Evolutionary conservation across 2,329 filamentous ascomycete genomes (phyloP).

Genomic region (Sphaerulina musiva): DNA sequence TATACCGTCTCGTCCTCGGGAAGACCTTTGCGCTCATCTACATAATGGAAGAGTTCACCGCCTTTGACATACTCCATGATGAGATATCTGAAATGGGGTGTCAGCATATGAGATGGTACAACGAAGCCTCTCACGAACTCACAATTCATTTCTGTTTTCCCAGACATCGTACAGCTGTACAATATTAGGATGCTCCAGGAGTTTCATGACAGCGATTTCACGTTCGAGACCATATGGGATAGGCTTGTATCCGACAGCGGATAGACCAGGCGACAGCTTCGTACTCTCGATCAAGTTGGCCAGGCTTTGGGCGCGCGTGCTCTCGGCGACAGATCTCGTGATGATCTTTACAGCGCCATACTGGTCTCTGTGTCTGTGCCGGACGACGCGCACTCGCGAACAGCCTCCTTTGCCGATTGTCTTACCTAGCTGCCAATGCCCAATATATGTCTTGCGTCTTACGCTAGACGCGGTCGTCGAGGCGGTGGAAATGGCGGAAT

Average conservation of each 20-base stretch:
- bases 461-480: constrained; percentile 49
- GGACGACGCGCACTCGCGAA: constrained; percentile 76
- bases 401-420: constrained; percentile 86
- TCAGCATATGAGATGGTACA: constrained; percentile 21
- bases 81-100: constrained; percentile 60
- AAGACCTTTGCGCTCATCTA: constrained; percentile 66
- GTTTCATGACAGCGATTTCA: constrained; percentile 94
- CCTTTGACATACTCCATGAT: constrained; percentile 88
- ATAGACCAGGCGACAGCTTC: constrained; percentile 33
- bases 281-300: constrained; percentile 73
- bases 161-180: constrained; percentile 94
- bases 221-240: constrained; percentile 78
- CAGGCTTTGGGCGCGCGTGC: constrained; percentile 79
- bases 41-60: constrained; percentile 80
- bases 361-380: constrained; percentile 69
- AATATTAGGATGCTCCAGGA: constrained; percentile 91
- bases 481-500: constrained; percentile 49
- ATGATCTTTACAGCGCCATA: constrained; percentile 93
- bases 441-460: constrained; percentile 63
- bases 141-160: constrained; percentile 96
- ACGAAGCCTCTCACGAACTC: constrained; percentile 36
- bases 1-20: constrained; percentile 72
- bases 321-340: constrained; percentile 67
- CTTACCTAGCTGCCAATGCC: constrained; percentile 86
- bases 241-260: constrained; percentile 29